Evolutionary conservation across 352 stramenopile genomes (phyloP).

Genomic region (Plasmopara muralis): DNA sequence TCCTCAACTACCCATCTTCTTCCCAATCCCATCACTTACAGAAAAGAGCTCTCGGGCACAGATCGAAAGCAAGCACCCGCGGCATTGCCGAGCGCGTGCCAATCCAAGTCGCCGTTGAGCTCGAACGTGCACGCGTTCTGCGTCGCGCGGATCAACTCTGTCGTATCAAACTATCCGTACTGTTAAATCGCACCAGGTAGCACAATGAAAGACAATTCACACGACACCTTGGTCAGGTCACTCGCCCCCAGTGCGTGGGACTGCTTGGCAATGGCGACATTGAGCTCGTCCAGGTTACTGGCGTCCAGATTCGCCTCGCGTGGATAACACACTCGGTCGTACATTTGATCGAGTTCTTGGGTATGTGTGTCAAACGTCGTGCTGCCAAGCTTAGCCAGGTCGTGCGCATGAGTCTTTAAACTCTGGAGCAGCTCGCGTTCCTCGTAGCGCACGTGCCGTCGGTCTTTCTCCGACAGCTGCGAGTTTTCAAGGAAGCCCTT

Average conservation of each 20-base stretch:
- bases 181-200: no score
- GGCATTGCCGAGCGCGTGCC: slow-evolving; percentile 46
- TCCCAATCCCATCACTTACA: slow-evolving; percentile 28
- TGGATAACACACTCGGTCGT: slow-evolving; percentile 72
- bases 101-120: slow-evolving; percentile 45
- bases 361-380: slow-evolving; percentile 54
- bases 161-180: slow-evolving; percentile 42
- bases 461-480: slow-evolving; percentile 61
- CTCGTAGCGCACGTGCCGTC: slow-evolving; percentile 63
- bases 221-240: slow-evolving; percentile 57
- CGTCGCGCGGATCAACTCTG: slow-evolving; percentile 51
- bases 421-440: slow-evolving; percentile 69
- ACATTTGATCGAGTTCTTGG: slow-evolving; percentile 64
- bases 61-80: slow-evolving; percentile 68
- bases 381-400: slow-evolving; percentile 59
- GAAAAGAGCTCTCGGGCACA: slow-evolving; percentile 62
- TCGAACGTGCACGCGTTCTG: slow-evolving; percentile 39
- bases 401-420: slow-evolving; percentile 63
- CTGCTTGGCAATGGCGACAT: slow-evolving; percentile 68
- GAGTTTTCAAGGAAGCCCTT: slow-evolving; percentile 61
- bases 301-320: slow-evolving; percentile 77
- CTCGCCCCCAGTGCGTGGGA: slow-evolving; percentile 59
- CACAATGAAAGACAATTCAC: background rate
- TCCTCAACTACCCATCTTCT: background rate
- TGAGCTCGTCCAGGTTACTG: slow-evolving; percentile 78